Conservation (phyloP, 805 yeast species). For the Isabelozyma pseudorhagii region DNA sequence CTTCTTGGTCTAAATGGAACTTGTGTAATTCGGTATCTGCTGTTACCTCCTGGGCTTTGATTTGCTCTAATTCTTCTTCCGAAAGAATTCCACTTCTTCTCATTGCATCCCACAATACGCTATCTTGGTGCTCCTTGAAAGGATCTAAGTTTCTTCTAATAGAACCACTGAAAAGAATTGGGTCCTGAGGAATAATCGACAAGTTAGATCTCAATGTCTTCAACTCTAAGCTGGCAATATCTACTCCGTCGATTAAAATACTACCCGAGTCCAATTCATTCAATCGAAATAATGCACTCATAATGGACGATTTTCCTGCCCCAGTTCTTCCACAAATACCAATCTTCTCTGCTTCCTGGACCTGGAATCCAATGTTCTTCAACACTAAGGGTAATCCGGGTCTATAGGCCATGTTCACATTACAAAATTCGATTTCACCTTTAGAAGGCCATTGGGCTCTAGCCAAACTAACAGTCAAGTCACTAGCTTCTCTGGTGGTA, state of each 20-base stretch:
- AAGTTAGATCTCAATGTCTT: slow-evolving; percentile 9
- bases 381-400: slow-evolving; percentile 13
- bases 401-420: slow-evolving; percentile 22
- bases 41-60: slow-evolving; percentile 20
- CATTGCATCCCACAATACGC: slow-evolving; percentile 11
- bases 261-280: slow-evolving; percentile 10
- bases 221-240: slow-evolving; percentile 9
- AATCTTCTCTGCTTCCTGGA: slow-evolving; percentile 9
- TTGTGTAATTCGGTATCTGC: slow-evolving; percentile 13
- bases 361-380: slow-evolving; percentile 5
- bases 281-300: slow-evolving; percentile 12
- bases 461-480: slow-evolving; percentile 15
- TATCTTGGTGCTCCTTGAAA: slow-evolving; percentile 9
- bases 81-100: slow-evolving; percentile 39
- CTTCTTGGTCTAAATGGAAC: slow-evolving; percentile 12
- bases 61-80: slow-evolving; percentile 8
- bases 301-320: slow-evolving; percentile 18
- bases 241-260: slow-evolving; percentile 13
- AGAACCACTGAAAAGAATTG: slow-evolving; percentile 14
- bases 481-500: slow-evolving; percentile 33
- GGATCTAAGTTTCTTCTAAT: slow-evolving; percentile 16
- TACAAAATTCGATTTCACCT: slow-evolving; percentile 19
- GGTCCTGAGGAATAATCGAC: slow-evolving; percentile 18
- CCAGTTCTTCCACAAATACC: slow-evolving; percentile 20
- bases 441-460: slow-evolving; percentile 29